phyloP scores from a whole-genome alignment of 169 alveolate genomes.

The Pseudocohnilembus persalinus region DNA sequence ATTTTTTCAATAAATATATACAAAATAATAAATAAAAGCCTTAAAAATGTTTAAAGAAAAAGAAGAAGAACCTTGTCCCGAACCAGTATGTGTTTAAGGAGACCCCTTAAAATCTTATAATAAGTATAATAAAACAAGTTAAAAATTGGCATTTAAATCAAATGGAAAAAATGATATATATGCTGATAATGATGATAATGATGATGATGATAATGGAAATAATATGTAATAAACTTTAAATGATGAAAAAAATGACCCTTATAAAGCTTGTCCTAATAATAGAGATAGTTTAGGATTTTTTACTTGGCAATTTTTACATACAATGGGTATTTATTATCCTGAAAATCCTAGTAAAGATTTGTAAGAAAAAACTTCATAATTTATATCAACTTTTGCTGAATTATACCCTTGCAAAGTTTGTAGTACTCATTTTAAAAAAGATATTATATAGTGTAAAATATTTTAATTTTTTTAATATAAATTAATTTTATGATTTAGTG shows the following conservation, averaged over 20 bases:
- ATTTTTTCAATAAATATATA: too few relatives aligned
- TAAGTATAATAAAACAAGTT: not conserved
- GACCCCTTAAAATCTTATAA: constrained; percentile 16
- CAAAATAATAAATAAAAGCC: too few relatives aligned
- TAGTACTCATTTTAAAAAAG: constrained; percentile 27
- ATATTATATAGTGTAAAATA: constrained; percentile 5
- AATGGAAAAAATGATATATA: not conserved
- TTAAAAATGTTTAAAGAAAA: too few relatives aligned
- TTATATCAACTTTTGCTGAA: constrained; percentile 28
- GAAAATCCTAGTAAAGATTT: constrained; percentile 24
- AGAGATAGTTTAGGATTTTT: constrained; percentile 29
- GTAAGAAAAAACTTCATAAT: constrained; percentile 20
- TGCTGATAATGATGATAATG: constrained; percentile 16
- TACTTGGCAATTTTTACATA: constrained; percentile 45
- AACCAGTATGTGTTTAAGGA: constrained; percentile 34
- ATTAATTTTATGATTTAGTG: too few relatives aligned
- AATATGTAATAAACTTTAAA: not conserved
- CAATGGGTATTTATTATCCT: constrained; percentile 44
- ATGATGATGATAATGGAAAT: not conserved
- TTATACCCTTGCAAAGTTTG: constrained; percentile 43
- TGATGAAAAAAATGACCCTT: not conserved
- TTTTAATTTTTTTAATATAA: not conserved
- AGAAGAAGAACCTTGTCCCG: constrained; percentile 24
- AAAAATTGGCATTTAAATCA: constrained; percentile 6
- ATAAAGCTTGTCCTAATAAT: constrained; percentile 23